Evolutionary conservation across 2,329 filamentous ascomycete species (phyloP), one percentile per base, ranked within the genome.

Genomic region (Dactylellina leptospora): DNA sequence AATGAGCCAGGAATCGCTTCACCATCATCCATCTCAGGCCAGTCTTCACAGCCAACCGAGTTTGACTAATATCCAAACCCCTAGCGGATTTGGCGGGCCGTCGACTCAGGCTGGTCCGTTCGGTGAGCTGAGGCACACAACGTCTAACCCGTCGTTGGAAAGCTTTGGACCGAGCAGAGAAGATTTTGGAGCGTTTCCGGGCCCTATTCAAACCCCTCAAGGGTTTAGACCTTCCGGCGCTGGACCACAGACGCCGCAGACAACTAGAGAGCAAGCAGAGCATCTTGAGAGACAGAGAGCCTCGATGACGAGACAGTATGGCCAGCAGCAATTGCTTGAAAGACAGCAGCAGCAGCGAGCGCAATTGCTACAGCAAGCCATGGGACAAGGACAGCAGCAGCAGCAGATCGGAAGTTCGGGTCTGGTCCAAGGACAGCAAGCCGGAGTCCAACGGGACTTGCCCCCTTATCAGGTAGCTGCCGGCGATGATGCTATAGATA

Each of bases 31-130:
- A 0, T 97, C 93, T 78, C 91, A 92, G 6, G 93, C 97, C 76
- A 97, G 93, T 78, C 85, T 99, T 69, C 95, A 99, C 78, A 97
- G 92, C 78, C 95, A 99, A 80, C 93, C 93, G 20, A 97, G 93
- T 81, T 97, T 95, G 78, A 92, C 93, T 16, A 97, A 90, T 80
- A 96, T 99, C 75, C 75, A 77, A 45, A 75, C 74, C 28, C 76
- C 76, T 1, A 62, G 74, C n/a, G 69, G 68, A 13, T 77, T 77
- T 50, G 64, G 36, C 25, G 56, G 27, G 36, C 27, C 63, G 1
- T 75, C 76, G 44, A 74, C 71, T 25, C 74, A 76, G 25, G 60
- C 75, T 20, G 75, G 75, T 23, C 63, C 73, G 9, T 70, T 77
- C 22, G n/a, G 69, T 18, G 69, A 64, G 20, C 54, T 73, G 8